A percentile compares a stretch with the other conserved stretches of the same genome.
These are phyloP conservation scores for Ophiosphaerella herpotricha DNA, from an alignment of 2,329 filamentous ascomycete genomes.

Conservation along the genomic window DNA sequence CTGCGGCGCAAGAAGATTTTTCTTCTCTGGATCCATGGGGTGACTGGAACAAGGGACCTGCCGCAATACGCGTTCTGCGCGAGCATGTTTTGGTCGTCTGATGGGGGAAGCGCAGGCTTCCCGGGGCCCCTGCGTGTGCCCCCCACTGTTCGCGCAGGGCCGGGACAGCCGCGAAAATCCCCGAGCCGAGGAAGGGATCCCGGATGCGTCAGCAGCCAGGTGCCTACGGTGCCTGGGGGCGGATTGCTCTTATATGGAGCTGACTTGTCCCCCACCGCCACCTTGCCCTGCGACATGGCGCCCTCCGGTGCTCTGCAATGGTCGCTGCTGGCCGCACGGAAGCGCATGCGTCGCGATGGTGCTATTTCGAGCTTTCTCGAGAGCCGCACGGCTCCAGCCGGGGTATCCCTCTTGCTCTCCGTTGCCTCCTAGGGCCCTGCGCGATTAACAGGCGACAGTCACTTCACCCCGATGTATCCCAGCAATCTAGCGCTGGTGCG, in stretches of 20 bases:
- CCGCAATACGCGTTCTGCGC: constrained; percentile 8
- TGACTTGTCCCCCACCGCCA: too few species aligned
- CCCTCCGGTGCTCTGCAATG: constrained; percentile 23
- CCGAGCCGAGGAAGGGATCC: too few species aligned
- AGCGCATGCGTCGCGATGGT: constrained; percentile 31
- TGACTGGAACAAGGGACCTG: constrained; percentile 27
- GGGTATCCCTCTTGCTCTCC: constrained; percentile 4
- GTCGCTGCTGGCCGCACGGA: constrained; percentile 30
- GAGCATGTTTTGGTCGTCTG: constrained; percentile 17
- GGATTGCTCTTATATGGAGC: too few species aligned
- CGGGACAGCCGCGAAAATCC: neutral
- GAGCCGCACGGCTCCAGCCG: constrained; percentile 2
- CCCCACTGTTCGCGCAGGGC: constrained; percentile 29
- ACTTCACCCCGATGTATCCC: constrained; percentile 13
- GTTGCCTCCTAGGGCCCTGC: neutral
- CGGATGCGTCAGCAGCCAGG: too few species aligned
- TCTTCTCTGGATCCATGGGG: constrained; percentile 21
- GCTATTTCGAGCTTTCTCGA: constrained; percentile 29
- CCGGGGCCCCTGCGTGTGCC: constrained; percentile 8
- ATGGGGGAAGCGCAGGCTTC: constrained; percentile 11
- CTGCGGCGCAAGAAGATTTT: constrained; percentile 19
- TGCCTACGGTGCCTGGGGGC: too few species aligned
- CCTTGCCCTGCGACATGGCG: constrained; percentile 16
- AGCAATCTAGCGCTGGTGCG: constrained; percentile 4
- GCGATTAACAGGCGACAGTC: constrained; percentile 17